Base-by-base conservation (phyloP, 1,284 basidiomycete species). In the Ganoderma multipileum region DNA sequence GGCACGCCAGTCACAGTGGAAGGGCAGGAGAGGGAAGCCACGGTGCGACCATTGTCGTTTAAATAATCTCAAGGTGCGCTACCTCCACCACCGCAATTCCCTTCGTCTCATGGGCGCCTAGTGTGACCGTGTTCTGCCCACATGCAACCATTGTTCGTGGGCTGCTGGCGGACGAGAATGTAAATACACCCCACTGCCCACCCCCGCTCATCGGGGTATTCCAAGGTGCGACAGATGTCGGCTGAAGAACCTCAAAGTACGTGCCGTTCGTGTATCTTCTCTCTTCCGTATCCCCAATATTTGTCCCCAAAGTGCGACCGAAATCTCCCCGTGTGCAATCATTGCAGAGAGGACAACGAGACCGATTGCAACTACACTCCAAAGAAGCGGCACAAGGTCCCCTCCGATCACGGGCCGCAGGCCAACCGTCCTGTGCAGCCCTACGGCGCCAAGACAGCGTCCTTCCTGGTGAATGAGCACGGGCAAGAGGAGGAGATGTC, bases 91-190 rank as follows among this genome's bases (percentile, higher is more conserved):
- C 18, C 8, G 55, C 30, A 47, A 36, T 36, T 44, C 26, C 63
- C 50, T 12, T 14, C 28, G 38, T 57, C 59, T 64, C 64, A 23
- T 70, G 54, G 23, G 39, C 42, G 61, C 54, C 36, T 71, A 92
- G 90, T 92, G 90, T 75, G 91, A 92, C 77, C 85, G 91, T 70
- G 87, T 89, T 41, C 82, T 89, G 59, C 90, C 90, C 54, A 84
- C 84, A n/a, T 92, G 90, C 76, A 91, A 91, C 74, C 87, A 91
- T 75, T 92, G 90, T 70, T 84, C 86, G n/a, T 90, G 87, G 87
- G 84, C 85, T 12, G 84, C 83, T 50, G 23, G 47, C 67, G 85
- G 86, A 18, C 82, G 85, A 71, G 87, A 90, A 70, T 92, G 90
- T 79, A 87, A 84, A 77, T 92, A 92, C 76, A 91, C 91, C 20